phyloP scores from a whole-genome alignment of 805 yeast genomes.

The Ascoidea rubescens region DNA sequence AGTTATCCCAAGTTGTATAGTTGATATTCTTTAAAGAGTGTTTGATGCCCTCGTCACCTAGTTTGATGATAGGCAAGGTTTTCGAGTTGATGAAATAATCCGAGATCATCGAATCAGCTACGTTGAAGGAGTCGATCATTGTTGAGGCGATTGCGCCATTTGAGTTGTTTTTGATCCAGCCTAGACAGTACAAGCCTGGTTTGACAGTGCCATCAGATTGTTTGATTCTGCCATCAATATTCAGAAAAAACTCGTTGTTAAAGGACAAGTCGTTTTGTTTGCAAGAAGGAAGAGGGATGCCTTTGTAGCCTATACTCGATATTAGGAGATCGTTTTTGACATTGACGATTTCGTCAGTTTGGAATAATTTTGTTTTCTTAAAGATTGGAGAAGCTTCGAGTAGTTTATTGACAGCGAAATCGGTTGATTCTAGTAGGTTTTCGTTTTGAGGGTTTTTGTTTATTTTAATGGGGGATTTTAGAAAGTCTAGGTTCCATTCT shows the following conservation, averaged over 20 bases:
- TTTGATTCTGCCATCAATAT: constrained; percentile 27
- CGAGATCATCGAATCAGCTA: constrained; percentile 46
- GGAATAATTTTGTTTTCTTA: constrained; percentile 14
- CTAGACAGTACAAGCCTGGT: constrained; percentile 60
- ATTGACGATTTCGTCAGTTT: constrained; percentile 14
- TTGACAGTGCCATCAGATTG: constrained; percentile 13
- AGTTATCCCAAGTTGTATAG: constrained; percentile 47
- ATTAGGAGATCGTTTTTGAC: constrained; percentile 53
- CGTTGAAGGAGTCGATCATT: constrained; percentile 68
- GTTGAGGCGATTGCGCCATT: constrained; percentile 86
- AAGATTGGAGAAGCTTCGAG: constrained; percentile 16
- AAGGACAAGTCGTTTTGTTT: too few species aligned
- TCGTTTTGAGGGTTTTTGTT: constrained; percentile 21
- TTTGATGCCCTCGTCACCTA: constrained; percentile 20
- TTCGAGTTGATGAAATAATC: constrained; percentile 32
- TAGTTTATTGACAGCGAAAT: constrained; percentile 34
- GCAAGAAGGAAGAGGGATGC: constrained; percentile 37
- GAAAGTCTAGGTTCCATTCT: constrained; percentile 35
- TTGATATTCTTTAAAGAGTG: constrained; percentile 12
- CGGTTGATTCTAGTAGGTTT: constrained; percentile 26
- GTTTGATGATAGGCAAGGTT: constrained; percentile 10
- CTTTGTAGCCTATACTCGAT: constrained; percentile 73
- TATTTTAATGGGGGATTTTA: constrained; percentile 48
- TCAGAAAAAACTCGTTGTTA: not conserved
- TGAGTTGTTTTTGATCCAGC: constrained; percentile 86